Evolutionary conservation across 257 asterid genomes (phyloP), one percentile per base, ranked within the genome.

Genomic region (Nicotiana noctiflora): DNA sequence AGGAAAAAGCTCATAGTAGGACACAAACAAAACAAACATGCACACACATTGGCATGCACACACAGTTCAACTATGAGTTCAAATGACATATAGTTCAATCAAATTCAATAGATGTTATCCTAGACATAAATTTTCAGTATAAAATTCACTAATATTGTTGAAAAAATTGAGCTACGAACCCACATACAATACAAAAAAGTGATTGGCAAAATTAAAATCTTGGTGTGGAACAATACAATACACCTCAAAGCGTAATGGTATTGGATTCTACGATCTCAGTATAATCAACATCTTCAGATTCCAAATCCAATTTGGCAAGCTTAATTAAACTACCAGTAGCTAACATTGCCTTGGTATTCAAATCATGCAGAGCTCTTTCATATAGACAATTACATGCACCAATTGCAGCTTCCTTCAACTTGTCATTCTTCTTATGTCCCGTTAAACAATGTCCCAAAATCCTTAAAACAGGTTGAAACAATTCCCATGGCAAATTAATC

Each of bases 391-490:
- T 87, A 79, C 97, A 87, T 0, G 98, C 97, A 25, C 49, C 81
- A 27, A 84, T 19, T 10, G 97, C 97, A 17, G 86, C 89, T 75
- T 77, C 82, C 13, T 79, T 81, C 27, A 95, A 85, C n/a, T 89
- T 90, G 8, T 85, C 67, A 13, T 84, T 79, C 34, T 67, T 83
- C 5, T 81, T 82, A 4, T 88, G 86, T 13, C 89, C 87, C 90
- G 92, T 88, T 61, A 95, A 74, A 77, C 97, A 92, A 68, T 95
- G 98, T 6, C 99, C 97, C 21, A 27, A 68, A 6, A 93, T 89
- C 67, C 97, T 86, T 55, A 95, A 72, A 12, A 88, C 68, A 6
- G 97, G 97, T 40, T 92, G 99, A 10, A 89, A 21, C 6, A 95
- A 60, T 86, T 95, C 99, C 97, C 97, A 92, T 4, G 90, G 89